A percentile compares a stretch with the other conserved stretches of the same genome.
Evolutionary conservation across 2,329 filamentous ascomycete genomes (phyloP).

Genomic region (Trichoderma sp.): DNA sequence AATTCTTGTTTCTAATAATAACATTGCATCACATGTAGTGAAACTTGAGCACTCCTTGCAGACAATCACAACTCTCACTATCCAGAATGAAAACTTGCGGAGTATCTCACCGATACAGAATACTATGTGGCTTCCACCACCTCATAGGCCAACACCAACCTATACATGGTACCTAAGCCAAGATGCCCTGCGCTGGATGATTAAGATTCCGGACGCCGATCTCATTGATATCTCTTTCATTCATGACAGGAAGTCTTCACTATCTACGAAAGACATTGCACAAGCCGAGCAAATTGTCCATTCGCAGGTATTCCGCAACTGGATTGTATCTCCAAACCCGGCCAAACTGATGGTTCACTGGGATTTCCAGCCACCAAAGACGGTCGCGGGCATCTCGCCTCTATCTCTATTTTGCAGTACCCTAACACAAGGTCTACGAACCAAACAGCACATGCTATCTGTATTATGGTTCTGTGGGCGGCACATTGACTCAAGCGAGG

Average conservation of each 20-base stretch:
- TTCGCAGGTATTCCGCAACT: neutral
- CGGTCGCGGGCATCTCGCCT: neutral
- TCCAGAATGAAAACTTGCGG: neutral
- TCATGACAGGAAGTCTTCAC: neutral
- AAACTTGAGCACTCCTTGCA: neutral
- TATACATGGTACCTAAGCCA: neutral
- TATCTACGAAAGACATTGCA: neutral
- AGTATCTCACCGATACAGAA: neutral
- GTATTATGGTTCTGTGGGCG: neutral
- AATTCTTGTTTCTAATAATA: neutral
- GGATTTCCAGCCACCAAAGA: neutral
- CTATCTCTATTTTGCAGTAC: slow-evolving; percentile 8
- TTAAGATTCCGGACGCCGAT: neutral
- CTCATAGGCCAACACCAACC: neutral
- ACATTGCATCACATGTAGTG: neutral
- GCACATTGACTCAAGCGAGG: neutral
- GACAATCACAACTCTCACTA: neutral
- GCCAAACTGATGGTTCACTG: neutral
- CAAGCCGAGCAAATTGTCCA: neutral
- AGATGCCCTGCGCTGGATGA: neutral
- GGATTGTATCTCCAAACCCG: neutral
- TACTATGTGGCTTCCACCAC: neutral
- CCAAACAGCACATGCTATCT: neutral
- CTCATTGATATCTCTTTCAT: neutral
- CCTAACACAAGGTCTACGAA: neutral